Evolutionary conservation across 2,329 filamentous ascomycete genomes (phyloP).

Genomic region (Colletotrichum phormii): DNA sequence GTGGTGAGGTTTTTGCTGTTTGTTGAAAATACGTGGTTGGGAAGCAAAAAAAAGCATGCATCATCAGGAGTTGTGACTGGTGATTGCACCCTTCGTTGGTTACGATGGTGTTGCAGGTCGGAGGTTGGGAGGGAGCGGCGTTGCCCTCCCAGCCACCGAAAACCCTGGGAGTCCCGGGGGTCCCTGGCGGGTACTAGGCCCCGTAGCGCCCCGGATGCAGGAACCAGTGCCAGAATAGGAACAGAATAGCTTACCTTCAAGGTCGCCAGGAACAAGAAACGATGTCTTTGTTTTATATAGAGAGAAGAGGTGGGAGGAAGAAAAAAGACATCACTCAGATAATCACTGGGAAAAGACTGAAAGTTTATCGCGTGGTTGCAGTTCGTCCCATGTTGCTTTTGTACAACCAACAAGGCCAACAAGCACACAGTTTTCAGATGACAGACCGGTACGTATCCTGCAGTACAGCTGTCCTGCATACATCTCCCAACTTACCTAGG

Average conservation of each 20-base stretch:
- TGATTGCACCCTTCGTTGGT: background rate
- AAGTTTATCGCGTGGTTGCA: background rate
- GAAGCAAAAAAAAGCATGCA: background rate
- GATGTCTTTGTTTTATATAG: background rate
- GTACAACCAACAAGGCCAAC: background rate
- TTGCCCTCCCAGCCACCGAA: conserved; percentile 32
- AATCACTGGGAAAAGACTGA: background rate
- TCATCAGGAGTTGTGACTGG: conserved; percentile 8
- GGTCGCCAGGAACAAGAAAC: background rate
- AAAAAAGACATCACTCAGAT: background rate
- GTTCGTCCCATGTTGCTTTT: conserved; percentile 25
- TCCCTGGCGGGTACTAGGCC: conserved; percentile 19
- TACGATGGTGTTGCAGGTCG: conserved; percentile 7
- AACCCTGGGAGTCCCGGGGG: background rate
- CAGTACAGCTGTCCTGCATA: conserved; percentile 33
- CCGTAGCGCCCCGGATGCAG: conserved; percentile 31
- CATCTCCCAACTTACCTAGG: conserved; percentile 7
- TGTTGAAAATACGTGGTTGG: conserved; percentile 30
- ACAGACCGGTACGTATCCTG: conserved; percentile 21
- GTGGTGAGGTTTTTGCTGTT: conserved; percentile 29
- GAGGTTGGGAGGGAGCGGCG: conserved; percentile 24
- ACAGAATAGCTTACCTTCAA: background rate
- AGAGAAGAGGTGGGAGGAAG: background rate
- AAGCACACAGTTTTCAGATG: background rate
- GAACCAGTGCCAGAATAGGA: conserved; percentile 23